Evolutionary conservation across 75 land plant species (phyloP).

Genomic region (Selaginella tamariscina): DNA sequence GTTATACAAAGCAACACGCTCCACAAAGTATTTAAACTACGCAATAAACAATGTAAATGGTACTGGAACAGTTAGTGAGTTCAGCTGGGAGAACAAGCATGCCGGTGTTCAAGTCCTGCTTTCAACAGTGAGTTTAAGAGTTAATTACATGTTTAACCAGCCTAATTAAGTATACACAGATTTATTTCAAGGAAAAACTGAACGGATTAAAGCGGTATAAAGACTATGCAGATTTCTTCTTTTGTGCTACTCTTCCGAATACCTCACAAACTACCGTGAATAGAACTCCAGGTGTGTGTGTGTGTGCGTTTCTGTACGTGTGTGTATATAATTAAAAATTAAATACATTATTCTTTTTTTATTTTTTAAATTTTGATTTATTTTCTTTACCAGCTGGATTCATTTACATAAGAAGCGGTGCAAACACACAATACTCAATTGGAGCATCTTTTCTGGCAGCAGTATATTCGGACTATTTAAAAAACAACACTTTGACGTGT

Average conservation of each 20-base stretch:
- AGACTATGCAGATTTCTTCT: conserved; percentile 8
- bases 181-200: not conserved
- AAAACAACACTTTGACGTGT: not conserved
- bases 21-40: conserved; percentile 24
- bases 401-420: conserved; percentile 7
- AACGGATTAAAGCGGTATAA: not conserved
- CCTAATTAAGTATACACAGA: not conserved
- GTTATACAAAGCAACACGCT: conserved; percentile 54
- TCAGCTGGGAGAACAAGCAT: conserved; percentile 55
- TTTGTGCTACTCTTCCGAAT: conserved; percentile 8
- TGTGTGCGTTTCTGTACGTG: no score
- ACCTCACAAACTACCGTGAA: not conserved
- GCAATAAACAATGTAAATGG: conserved; percentile 14
- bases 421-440: conserved; percentile 6
- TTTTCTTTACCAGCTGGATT: not conserved
- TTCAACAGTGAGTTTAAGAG: conserved; percentile 27
- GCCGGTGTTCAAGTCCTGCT: conserved; percentile 48
- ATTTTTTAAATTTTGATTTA: no score
- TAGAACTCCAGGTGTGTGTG: conserved; percentile 5
- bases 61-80: conserved; percentile 14
- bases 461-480: not conserved
- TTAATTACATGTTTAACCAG: not conserved
- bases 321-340: no score
- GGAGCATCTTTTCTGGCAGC: conserved; percentile 1
- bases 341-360: no score